Evolutionary conservation across 352 stramenopile species (phyloP), one percentile per base, ranked within the genome.

Genomic region (Bremia lactucae): DNA sequence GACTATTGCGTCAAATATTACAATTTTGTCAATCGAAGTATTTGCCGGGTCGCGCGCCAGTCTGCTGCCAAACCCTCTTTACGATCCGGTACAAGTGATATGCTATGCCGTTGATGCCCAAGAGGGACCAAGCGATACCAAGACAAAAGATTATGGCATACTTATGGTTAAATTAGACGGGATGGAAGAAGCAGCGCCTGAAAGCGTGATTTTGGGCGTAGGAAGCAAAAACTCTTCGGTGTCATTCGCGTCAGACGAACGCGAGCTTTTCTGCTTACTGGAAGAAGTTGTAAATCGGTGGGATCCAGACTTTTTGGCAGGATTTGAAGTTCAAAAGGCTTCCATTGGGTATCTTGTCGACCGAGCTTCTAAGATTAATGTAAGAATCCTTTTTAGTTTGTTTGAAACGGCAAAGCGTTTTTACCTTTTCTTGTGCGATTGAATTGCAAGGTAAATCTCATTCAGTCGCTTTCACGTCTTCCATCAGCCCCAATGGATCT

Each of bases 231-330:
- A 62, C 11, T 39, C 61, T 15, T 59, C 35, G 4, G 62, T 77
- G 19, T 55, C 35, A 26, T 26, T 67, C 34, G 56, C 37, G 33
- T 36, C 47, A 5, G 52, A 71, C 33, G 84, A 95, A 57, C 48
- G 42, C 3, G 67, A 78, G 28, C 46, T 95, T 18, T 59, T 95
- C 16, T 39, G 35, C 9, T 55, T 40, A 16, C 25, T 95, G 4
- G 58, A 82, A 20, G 34, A 23, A 9, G 31, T 93, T 11, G 70
- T 95, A 21, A 56, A 61, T 7, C 29, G 59, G 8, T 86, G 74
- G 68, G 83, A 96, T 42, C 85, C 85, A n/a, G 87, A 96, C 43
- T 90, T 95, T 31, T 58, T 96, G 25, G 56, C 69, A 29, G 83
- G 86, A 8, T 96, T 85, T 62, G 87, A 96, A 51, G 65, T 93